phyloP scores from a whole-genome alignment of 495 filamentous ascomycete genomes.

The Penicillium cataractarum region DNA sequence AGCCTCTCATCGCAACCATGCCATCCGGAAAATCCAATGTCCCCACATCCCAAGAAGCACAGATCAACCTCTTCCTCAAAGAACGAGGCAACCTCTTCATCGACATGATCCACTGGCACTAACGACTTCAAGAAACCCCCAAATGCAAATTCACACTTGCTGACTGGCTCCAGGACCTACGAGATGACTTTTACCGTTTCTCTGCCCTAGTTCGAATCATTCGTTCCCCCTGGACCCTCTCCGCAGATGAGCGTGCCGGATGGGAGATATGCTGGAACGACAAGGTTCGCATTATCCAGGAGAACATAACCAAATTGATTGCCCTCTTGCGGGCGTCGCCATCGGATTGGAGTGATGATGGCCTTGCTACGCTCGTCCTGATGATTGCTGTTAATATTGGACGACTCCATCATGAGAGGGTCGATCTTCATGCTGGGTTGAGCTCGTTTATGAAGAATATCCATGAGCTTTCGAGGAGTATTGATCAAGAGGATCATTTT shows the following conservation, averaged over 20 bases:
- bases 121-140: neutral
- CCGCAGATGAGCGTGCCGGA: neutral
- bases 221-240: neutral
- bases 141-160: neutral
- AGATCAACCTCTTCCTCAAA: neutral
- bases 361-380: neutral
- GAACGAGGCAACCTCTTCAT: neutral
- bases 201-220: neutral
- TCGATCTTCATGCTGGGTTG: neutral
- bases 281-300: neutral
- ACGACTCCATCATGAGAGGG: neutral
- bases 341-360: neutral
- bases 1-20: too few species aligned
- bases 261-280: neutral
- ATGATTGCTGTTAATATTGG: conserved; percentile 3
- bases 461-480: neutral
- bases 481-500: neutral
- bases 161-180: neutral
- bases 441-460: neutral
- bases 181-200: neutral
- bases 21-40: neutral
- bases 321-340: neutral
- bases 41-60: neutral
- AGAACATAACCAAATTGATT: neutral
- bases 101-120: neutral